These are phyloP conservation scores for Dipodascus albidus DNA, from an alignment of 805 yeast species.

Conservation along the genomic window DNA sequence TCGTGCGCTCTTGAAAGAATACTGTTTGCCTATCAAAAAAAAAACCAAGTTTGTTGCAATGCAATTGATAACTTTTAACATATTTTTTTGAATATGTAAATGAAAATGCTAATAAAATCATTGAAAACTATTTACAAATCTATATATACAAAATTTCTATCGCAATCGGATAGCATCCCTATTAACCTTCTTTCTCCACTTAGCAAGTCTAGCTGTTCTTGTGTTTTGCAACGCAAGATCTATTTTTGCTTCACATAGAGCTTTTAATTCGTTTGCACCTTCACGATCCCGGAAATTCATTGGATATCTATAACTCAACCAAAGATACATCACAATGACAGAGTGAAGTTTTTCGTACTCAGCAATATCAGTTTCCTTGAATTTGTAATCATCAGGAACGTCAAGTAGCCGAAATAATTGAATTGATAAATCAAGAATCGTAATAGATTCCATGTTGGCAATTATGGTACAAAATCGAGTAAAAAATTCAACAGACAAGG, in stretches of 20 bases:
- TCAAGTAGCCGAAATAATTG: conserved; percentile 6
- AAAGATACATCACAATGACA: conserved; percentile 54
- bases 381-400: background rate
- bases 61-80: no score
- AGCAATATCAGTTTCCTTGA: conserved; percentile 4
- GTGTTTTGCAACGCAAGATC: conserved; percentile 33
- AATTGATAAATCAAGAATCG: conserved; percentile 39
- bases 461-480: conserved; percentile 41
- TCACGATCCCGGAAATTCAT: conserved; percentile 65
- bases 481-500: conserved; percentile 33
- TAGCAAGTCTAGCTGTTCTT: background rate
- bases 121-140: no score
- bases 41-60: no score
- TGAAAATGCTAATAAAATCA: no score
- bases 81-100: no score
- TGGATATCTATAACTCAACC: conserved; percentile 86
- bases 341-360: conserved; percentile 58
- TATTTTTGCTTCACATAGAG: conserved; percentile 54
- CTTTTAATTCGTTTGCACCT: conserved; percentile 58
- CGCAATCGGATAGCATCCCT: background rate
- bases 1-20: no score
- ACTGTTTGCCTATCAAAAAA: no score
- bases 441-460: conserved; percentile 40
- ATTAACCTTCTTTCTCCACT: background rate
- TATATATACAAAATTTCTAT: no score